Conservation (phyloP, 352 stramenopile genomes). For the Plasmopara halstedii region DNA sequence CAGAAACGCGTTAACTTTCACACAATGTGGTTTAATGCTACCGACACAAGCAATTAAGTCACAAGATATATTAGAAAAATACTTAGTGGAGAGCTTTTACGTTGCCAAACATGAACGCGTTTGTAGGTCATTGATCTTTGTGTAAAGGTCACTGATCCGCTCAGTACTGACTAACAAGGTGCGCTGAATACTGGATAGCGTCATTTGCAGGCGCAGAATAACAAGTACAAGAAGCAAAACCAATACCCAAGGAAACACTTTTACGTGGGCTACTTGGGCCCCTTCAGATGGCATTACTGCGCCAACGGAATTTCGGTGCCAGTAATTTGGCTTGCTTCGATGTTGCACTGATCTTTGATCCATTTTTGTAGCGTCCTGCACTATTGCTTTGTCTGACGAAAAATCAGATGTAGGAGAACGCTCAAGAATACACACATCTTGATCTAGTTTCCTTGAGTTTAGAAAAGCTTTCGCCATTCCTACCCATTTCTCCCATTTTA, state of each 20-base stretch:
- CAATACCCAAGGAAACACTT: constrained; percentile 65
- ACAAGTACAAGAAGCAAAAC: constrained; percentile 53
- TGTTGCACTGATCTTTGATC: constrained; percentile 7
- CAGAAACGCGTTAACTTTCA: constrained; percentile 43
- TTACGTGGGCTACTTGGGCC: constrained; percentile 18
- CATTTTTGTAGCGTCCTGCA: constrained; percentile 7
- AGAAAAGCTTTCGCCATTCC: constrained; percentile 53
- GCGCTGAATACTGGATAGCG: constrained; percentile 52
- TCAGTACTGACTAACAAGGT: constrained; percentile 35
- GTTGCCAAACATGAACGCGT: constrained; percentile 15
- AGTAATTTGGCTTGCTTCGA: constrained; percentile 14
- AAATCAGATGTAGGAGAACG: constrained; percentile 14
- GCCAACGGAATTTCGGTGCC: constrained; percentile 10
- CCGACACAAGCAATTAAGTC: not conserved
- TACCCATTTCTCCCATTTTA: constrained; percentile 67
- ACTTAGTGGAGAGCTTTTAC: constrained; percentile 1
- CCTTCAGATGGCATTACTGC: constrained; percentile 3
- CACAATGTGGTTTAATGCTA: constrained; percentile 31
- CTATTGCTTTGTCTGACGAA: constrained; percentile 13
- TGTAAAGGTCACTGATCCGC: constrained; percentile 30
- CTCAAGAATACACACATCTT: constrained; percentile 2
- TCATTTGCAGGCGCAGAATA: constrained; percentile 49
- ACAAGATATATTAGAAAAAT: not conserved
- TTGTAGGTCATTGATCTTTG: constrained; percentile 15
- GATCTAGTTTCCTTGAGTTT: constrained; percentile 4